phyloP scores from a whole-genome alignment of 106 monocot species.

The Dendrobium nobile region DNA sequence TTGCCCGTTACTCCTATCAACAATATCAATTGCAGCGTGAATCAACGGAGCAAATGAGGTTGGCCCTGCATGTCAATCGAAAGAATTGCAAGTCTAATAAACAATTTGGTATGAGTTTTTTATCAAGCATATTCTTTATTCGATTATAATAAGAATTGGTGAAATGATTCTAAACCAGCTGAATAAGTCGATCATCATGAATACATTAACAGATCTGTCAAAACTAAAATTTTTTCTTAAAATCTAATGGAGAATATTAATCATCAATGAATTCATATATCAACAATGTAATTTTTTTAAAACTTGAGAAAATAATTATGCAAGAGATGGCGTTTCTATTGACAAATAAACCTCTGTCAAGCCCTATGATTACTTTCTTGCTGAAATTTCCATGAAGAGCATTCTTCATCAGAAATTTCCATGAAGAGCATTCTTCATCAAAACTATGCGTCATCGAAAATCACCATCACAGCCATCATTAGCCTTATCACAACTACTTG shows the following conservation, averaged over 20 bases:
- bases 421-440: background rate
- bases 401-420: no score
- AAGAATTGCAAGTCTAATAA: background rate
- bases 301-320: background rate
- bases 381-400: no score
- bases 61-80: slow-evolving; percentile 51
- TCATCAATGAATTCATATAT: background rate
- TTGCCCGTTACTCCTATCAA: slow-evolving; percentile 75
- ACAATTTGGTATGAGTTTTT: background rate
- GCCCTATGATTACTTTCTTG: background rate
- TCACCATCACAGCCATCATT: no score
- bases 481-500: no score
- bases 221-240: background rate
- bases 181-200: background rate
- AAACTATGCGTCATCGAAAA: background rate
- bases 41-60: slow-evolving; percentile 94
- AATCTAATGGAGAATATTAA: background rate
- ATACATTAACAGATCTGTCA: background rate
- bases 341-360: background rate
- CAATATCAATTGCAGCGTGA: slow-evolving; percentile 70
- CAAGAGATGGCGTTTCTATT: background rate
- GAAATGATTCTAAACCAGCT: background rate
- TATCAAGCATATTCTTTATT: background rate
- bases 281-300: background rate
- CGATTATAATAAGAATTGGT: background rate